phyloP scores from a whole-genome alignment of 257 asterid species.

The Hygrophila difformis region DNA sequence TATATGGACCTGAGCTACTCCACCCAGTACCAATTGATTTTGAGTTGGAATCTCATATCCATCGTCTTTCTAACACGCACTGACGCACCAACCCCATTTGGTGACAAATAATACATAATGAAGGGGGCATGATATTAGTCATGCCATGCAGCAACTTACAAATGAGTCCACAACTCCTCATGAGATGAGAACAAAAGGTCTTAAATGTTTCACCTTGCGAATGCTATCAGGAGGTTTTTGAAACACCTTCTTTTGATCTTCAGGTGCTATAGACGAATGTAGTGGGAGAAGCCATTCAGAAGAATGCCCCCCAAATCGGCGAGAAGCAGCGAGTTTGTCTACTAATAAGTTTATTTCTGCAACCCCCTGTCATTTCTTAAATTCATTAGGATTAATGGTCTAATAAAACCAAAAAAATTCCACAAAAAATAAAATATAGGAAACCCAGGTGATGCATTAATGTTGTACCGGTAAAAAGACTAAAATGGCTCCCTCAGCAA shows the following conservation, averaged over 20 bases:
- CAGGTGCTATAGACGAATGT: constrained; percentile 90
- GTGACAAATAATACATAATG: too few relatives aligned
- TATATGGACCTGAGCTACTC: too few relatives aligned
- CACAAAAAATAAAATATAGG: constrained; percentile 2
- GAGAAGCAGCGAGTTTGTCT: constrained; percentile 68
- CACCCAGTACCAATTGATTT: too few relatives aligned
- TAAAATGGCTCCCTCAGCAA: constrained; percentile 74
- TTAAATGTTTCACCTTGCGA: constrained; percentile 51
- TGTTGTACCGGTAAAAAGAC: constrained; percentile 74
- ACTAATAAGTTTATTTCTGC: constrained; percentile 73
- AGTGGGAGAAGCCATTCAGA: constrained; percentile 95
- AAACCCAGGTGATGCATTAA: neutral
- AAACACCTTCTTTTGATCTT: constrained; percentile 89
- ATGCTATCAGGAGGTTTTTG: constrained; percentile 74
- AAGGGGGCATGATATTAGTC: neutral
- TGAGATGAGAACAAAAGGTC: neutral
- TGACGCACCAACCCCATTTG: too few relatives aligned
- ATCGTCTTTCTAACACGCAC: too few relatives aligned
- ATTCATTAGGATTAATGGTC: constrained; percentile 4
- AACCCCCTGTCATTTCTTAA: constrained; percentile 69
- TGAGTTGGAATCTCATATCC: too few relatives aligned
- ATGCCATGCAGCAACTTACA: neutral
- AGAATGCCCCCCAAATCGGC: constrained; percentile 70
- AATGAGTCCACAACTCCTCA: constrained; percentile 5
- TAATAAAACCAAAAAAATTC: constrained; percentile 3